A percentile compares a stretch with the other conserved stretches of the same genome.
These are phyloP conservation scores for Botrytis deweyae DNA, from an alignment of 2,329 filamentous ascomycete species.

Conservation along the genomic window DNA sequence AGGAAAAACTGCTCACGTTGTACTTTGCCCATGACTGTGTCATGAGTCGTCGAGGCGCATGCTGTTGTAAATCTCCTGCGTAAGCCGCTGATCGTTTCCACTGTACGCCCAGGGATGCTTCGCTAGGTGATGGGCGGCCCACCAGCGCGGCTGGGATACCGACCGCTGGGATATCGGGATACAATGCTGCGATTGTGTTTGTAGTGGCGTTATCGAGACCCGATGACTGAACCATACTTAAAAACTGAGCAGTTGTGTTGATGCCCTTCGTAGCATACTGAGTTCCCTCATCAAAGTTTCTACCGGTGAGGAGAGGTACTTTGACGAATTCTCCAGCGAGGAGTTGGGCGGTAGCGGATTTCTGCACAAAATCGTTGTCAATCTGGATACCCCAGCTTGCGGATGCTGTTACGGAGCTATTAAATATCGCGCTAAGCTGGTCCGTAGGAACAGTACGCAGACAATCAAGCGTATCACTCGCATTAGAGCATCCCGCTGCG, in stretches of 20 bases:
- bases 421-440: slow-evolving; percentile 44
- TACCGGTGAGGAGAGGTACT: slow-evolving; percentile 62
- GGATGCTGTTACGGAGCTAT: slow-evolving; percentile 43
- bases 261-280: slow-evolving; percentile 53
- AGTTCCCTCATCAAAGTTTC: slow-evolving; percentile 65
- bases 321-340: slow-evolving; percentile 58
- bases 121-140: slow-evolving; percentile 22
- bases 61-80: slow-evolving; percentile 54
- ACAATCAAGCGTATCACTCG: slow-evolving; percentile 28
- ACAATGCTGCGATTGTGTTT: slow-evolving; percentile 32
- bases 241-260: slow-evolving; percentile 54
- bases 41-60: slow-evolving; percentile 54
- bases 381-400: slow-evolving; percentile 44
- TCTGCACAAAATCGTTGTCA: slow-evolving; percentile 56
- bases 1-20: slow-evolving; percentile 54
- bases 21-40: slow-evolving; percentile 52
- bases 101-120: slow-evolving; percentile 11
- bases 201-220: slow-evolving; percentile 11
- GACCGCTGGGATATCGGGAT: slow-evolving; percentile 51
- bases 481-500: slow-evolving; percentile 35
- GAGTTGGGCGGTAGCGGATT: slow-evolving; percentile 53
- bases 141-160: slow-evolving; percentile 46
- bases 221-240: background rate
- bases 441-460: slow-evolving; percentile 43
- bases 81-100: slow-evolving; percentile 45